Evolutionary conservation across 768 basidiomycete species (phyloP), one percentile per base, ranked within the genome.

Genomic region (Suillus occidentalis): DNA sequence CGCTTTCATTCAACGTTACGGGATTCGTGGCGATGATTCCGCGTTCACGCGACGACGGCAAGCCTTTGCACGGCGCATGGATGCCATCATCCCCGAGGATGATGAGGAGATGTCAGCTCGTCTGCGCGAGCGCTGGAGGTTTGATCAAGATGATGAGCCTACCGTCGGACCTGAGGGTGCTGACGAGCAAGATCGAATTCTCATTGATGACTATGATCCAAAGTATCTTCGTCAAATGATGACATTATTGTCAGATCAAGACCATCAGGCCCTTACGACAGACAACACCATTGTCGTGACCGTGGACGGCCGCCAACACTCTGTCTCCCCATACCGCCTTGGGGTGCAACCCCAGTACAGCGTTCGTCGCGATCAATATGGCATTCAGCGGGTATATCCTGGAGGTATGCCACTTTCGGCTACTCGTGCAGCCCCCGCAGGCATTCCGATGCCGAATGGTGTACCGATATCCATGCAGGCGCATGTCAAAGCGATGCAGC

Each of bases 191-290:
- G 85, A 89, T 63, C 82, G 91, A 9, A 73, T 84, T 0, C 76
- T 93, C n/a, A 72, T 92, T 9, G 91, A 94, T 67, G 92, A 93
- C 65, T 90, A 83, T 67, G 83, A 86, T 56, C 73, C 85, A 7
- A 82, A 84, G 86, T 85, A 86, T 70, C 70, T 90, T 64, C 79
- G 81, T 49, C 81, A 85, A 49, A 74, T 81, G 55, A 86, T 88
- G 82, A 80, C 83, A 0, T 77, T 91, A 1, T 79, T 90, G 50
- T 77, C 76, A 1, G 89, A 90, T 34, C 64, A 75, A 9, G 89
- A 91, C 63, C 74, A 84, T 57, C 75, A 79, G n/a, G 70, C 72
- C 55, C 76, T 87, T 6, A 72, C 82, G 34, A 86, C 84, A 6
- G 87, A 90, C 61, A 78, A 84, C 5, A 79, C 82, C 0, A 70